A percentile compares a stretch with the other conserved stretches of the same genome.
Conservation (phyloP, 2,329 filamentous ascomycete species). For the Hirsutella minnesotensis region DNA sequence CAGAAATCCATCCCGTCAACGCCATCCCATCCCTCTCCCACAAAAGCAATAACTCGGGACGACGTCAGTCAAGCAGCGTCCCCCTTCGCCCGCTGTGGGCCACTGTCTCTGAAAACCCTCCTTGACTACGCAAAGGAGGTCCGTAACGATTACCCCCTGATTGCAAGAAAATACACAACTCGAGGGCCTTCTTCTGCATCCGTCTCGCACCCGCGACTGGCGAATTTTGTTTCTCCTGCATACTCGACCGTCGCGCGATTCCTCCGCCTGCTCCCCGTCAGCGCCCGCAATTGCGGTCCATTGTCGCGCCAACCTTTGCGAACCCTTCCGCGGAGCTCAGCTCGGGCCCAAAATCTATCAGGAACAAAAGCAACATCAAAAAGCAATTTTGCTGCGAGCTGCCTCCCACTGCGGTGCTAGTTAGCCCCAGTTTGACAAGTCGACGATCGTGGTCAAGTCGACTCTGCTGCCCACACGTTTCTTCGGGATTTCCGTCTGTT, state of each 20-base stretch:
- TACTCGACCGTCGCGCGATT: too few relatives aligned
- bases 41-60: background rate
- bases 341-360: slow-evolving; percentile 3
- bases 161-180: background rate
- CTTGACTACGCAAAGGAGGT: background rate
- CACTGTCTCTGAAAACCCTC: slow-evolving; percentile 1
- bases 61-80: slow-evolving; percentile 1
- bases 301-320: background rate
- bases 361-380: background rate
- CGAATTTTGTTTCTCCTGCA: too few relatives aligned
- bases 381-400: background rate
- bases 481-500: background rate
- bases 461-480: background rate
- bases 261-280: too few relatives aligned
- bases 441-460: background rate
- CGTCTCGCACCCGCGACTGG: too few relatives aligned
- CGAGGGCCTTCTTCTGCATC: too few relatives aligned
- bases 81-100: slow-evolving; percentile 1
- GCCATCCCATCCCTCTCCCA: background rate
- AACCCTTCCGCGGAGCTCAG: slow-evolving; percentile 1
- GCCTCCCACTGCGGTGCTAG: background rate
- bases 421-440: background rate
- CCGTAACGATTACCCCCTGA: background rate
- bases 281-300: background rate
- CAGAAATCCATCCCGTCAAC: background rate